A percentile compares a stretch with the other conserved stretches of the same genome.
These are phyloP conservation scores for Haematococcus sp. DNA, from an alignment of 139 green algal genomes.

Conservation along the genomic window DNA sequence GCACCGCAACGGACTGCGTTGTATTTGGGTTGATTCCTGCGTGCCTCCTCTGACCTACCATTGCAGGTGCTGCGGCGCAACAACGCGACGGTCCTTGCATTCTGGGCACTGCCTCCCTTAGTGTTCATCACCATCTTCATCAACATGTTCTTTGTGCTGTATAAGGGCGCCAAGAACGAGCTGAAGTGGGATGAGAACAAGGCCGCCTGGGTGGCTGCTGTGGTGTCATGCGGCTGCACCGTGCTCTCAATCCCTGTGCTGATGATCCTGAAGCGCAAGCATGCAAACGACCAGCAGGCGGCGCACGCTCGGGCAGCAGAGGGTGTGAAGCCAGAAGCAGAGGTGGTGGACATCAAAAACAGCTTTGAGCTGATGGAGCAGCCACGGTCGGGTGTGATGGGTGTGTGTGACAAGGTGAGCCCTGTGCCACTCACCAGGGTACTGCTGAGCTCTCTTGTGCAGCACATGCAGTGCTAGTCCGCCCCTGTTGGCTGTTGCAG, in stretches of 20 bases:
- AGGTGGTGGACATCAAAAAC: neutral
- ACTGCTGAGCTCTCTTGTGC: too few relatives aligned
- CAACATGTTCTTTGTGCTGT: constrained; percentile 43
- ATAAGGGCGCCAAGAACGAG: constrained; percentile 35
- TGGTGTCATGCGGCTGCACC: neutral
- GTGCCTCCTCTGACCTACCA: too few relatives aligned
- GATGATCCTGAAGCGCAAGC: constrained; percentile 8
- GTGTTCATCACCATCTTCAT: constrained; percentile 43
- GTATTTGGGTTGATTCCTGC: too few relatives aligned
- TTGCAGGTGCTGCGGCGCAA: neutral
- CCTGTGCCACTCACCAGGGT: too few relatives aligned
- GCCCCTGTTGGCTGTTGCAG: too few relatives aligned
- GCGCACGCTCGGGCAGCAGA: too few relatives aligned
- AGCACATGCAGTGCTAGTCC: too few relatives aligned
- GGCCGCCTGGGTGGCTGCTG: constrained; percentile 28
- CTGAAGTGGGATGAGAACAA: constrained; percentile 11
- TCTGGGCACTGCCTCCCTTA: constrained; percentile 19
- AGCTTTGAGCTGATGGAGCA: too few relatives aligned
- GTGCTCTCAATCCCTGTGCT: constrained; percentile 9
- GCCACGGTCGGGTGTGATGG: too few relatives aligned
- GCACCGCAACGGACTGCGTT: too few relatives aligned
- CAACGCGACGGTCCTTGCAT: neutral
- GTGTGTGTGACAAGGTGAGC: too few relatives aligned
- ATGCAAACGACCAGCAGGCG: neutral
- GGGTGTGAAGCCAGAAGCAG: neutral